Base-by-base conservation (phyloP, 2,329 filamentous ascomycete species). In the Cryphonectria naterciae region DNA sequence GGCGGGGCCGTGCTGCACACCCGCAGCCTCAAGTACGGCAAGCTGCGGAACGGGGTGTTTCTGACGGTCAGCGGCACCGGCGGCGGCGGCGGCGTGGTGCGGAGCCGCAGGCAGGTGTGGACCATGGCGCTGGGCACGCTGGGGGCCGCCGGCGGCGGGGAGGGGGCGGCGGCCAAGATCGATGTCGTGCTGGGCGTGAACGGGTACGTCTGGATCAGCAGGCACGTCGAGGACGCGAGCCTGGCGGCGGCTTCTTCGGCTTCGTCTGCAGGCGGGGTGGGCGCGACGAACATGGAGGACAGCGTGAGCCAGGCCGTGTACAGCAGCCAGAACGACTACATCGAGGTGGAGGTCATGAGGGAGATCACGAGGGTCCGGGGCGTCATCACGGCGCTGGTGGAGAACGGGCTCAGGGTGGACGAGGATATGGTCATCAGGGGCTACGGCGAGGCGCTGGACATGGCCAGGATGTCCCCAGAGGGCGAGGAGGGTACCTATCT, bases 201-300 rank as follows among this genome's bases (percentile, higher is more conserved):
- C 77, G 96, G 96, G 0, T 98, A 97, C 79, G 94, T 98, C 71
- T 99, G 94, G 92, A 95, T 98, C 77, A 91, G 91, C 81, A 95
- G 93, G 83, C 94, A 97, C 76, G 83, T 92, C 10, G 90, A 93
- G 75, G 87, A 86, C 49, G 85, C 86, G n/a, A 81, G 81, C 6
- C 79, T 79, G 10, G 77, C 81, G 56, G 78, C 81, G 54, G 83
- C 86, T n/a, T n/a, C n/a, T n/a, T n/a, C 81, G 60, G 78, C 81
- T 43, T 83, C 86, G 62, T 82, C 84, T n/a, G 79, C 81, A n/a
- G 83, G 82, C 19, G 78, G 87, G 83, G 92, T 94, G 22, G 78
- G 89, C 84, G 93, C 98, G 77, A 97, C 94, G 68, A 88, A 93
- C 74, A 87, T 98, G 79, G 96, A 98, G 80, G 96, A 99, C 82